Evolutionary conservation across 2,329 filamentous ascomycete genomes (phyloP).

Genomic region (Apiospora phragmitis): DNA sequence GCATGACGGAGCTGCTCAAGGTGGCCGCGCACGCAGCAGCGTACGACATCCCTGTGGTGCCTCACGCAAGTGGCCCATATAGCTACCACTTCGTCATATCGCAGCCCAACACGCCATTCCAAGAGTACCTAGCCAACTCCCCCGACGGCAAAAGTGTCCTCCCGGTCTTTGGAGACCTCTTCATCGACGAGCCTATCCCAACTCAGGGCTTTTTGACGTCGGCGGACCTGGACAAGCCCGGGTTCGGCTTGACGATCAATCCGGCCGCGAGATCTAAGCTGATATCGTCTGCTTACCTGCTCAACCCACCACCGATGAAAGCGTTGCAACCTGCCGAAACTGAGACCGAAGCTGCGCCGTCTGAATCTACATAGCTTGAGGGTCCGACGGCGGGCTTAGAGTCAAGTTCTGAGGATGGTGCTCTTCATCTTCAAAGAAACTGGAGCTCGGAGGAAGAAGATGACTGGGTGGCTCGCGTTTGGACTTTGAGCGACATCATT

Average conservation of each 20-base stretch:
- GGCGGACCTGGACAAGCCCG: conserved; percentile 80
- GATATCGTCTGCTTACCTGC: conserved; percentile 71
- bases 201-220: conserved; percentile 79
- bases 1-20: conserved; percentile 87
- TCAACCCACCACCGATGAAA: conserved; percentile 64
- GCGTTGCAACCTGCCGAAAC: conserved; percentile 38
- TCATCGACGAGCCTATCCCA: conserved; percentile 87
- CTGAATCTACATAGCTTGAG: not conserved
- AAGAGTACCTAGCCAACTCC: conserved; percentile 94
- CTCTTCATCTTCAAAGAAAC: not conserved
- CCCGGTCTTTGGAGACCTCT: conserved; percentile 90
- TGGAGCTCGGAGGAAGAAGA: not conserved
- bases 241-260: conserved; percentile 87
- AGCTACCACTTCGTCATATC: conserved; percentile 96
- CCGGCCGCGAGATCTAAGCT: conserved; percentile 69
- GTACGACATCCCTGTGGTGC: conserved; percentile 92
- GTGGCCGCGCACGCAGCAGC: conserved; percentile 86
- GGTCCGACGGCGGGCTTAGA: not conserved
- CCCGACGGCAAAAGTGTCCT: conserved; percentile 86
- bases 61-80: conserved; percentile 92
- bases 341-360: not conserved
- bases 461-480: not conserved
- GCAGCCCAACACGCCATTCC: conserved; percentile 90
- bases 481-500: not conserved
- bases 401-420: not conserved